Evolutionary conservation across 805 yeast species (phyloP).

Genomic region (Torulaspora delbrueckii): DNA sequence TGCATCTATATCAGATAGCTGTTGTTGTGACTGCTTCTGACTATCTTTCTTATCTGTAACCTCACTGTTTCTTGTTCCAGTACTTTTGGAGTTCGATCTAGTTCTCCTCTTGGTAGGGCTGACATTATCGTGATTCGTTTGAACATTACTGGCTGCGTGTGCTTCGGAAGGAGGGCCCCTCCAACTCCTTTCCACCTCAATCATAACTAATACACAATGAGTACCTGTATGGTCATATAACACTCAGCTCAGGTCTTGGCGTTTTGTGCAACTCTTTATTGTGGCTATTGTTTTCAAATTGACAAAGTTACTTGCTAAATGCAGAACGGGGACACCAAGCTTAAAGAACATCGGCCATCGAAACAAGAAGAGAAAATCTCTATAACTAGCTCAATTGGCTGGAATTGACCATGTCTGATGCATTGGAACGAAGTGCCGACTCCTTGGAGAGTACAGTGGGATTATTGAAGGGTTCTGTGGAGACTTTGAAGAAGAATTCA

Average conservation of each 20-base stretch:
- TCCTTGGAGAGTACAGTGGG: slow-evolving; percentile 22
- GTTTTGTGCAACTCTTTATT: slow-evolving; percentile 3
- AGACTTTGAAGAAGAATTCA: slow-evolving; percentile 16
- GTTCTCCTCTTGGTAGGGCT: slow-evolving; percentile 17
- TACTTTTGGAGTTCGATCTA: slow-evolving; percentile 31
- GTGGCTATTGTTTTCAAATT: not conserved
- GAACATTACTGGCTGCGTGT: slow-evolving; percentile 9
- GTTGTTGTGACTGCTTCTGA: slow-evolving; percentile 6
- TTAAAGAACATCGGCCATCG: not conserved
- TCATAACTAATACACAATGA: slow-evolving; percentile 8
- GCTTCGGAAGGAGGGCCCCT: slow-evolving; percentile 15
- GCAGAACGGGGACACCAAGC: slow-evolving; percentile 1
- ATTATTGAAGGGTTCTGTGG: slow-evolving; percentile 22
- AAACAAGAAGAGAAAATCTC: not conserved
- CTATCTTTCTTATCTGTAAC: slow-evolving; percentile 2
- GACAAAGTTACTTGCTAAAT: not conserved
- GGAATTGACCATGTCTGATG: slow-evolving; percentile 20
- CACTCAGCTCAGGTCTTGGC: not conserved
- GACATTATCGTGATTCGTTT: slow-evolving; percentile 4
- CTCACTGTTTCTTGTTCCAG: slow-evolving; percentile 18
- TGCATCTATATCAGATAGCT: slow-evolving; percentile 4
- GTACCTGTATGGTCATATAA: not conserved
- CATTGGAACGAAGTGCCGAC: slow-evolving; percentile 22
- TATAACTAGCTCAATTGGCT: not conserved
- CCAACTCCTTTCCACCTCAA: slow-evolving; percentile 17